Evolutionary conservation across 1,139 yeast species (phyloP), one percentile per base, ranked within the genome.

Genomic region (Starmera stellimalicola): DNA sequence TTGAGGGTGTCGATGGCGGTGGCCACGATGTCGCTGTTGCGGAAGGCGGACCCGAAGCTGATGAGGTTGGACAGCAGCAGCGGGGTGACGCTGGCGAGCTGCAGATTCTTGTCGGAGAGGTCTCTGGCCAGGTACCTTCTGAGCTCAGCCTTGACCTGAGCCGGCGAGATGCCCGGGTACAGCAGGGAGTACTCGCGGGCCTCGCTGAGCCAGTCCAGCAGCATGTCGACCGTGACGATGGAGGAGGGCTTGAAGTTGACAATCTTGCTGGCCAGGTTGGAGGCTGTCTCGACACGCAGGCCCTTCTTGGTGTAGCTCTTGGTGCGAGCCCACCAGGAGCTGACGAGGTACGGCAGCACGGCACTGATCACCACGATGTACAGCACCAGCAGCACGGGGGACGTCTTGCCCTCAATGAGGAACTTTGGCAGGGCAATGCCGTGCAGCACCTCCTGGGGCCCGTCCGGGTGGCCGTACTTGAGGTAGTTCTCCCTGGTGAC

Each of bases 391-490:
- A 83, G 68, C 29, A 81, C 50, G 3, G 80, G 73, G 6, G 94
- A 79, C 28, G 81, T 80, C 39, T 75, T 69, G 23, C 94, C 91
- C 46, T 85, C 95, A 28, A 93, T 85, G 47, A 93, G 68, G 59
- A 85, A 85, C 54, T 81, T 79, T 27, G 99, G 99, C 45, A 93
- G 63, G 0, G 97, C 99, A 57, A 93, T 87, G 37, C 98, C 98
- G 55, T 85, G 96, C n/a, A 80, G 65, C n/a, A 82, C 69, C 31
- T 84, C 84, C 57, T 85, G 95, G 32, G 94, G 95, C 27, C 98
- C 98, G 60, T 93, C 98, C 6, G 99, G 99, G 55, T 93, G 95
- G 30, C 99, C 99, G 52, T 79, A 91, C 50, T 74, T 78, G 51
- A 80, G 63, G 55, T 73, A 88, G 56, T 93, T 93, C 44, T 82